These are phyloP conservation scores for Talaromyces sp. DNA, from an alignment of 2,329 filamentous ascomycete species.

Conservation along the genomic window DNA sequence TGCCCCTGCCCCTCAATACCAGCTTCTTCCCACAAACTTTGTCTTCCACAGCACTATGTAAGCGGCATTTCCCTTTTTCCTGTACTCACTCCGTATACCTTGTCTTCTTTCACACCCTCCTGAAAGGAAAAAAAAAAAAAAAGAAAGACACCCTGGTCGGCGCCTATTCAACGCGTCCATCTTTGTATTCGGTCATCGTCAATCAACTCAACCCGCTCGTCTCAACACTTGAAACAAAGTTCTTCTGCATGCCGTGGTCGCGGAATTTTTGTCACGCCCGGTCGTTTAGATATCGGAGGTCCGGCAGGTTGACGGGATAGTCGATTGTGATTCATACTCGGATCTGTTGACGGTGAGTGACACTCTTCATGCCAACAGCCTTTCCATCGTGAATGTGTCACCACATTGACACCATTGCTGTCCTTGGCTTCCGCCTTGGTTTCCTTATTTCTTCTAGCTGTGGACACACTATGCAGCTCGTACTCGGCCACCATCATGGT, in stretches of 20 bases:
- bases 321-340: slow-evolving; percentile 16
- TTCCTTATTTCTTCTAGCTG: not conserved
- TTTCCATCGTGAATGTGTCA: not conserved
- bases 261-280: slow-evolving; percentile 9
- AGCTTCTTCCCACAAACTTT: slow-evolving; percentile 12
- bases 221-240: slow-evolving; percentile 5
- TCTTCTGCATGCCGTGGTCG: slow-evolving; percentile 17
- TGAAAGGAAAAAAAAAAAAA: not conserved
- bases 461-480: not conserved
- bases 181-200: not conserved
- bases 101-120: slow-evolving; percentile 7
- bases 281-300: slow-evolving; percentile 16
- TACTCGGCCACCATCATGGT: slow-evolving; percentile 1
- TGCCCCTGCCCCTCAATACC: slow-evolving; percentile 17
- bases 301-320: slow-evolving; percentile 15
- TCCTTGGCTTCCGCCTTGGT: not conserved
- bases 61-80: slow-evolving; percentile 15
- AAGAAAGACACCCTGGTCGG: slow-evolving; percentile 4
- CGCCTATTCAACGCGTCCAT: not conserved
- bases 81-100: not conserved
- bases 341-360: slow-evolving; percentile 14
- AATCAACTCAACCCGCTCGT: slow-evolving; percentile 2
- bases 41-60: slow-evolving; percentile 16
- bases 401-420: not conserved
- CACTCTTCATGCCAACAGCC: not conserved